phyloP scores from a whole-genome alignment of 495 filamentous ascomycete species.

The Pyrenula aspistea region DNA sequence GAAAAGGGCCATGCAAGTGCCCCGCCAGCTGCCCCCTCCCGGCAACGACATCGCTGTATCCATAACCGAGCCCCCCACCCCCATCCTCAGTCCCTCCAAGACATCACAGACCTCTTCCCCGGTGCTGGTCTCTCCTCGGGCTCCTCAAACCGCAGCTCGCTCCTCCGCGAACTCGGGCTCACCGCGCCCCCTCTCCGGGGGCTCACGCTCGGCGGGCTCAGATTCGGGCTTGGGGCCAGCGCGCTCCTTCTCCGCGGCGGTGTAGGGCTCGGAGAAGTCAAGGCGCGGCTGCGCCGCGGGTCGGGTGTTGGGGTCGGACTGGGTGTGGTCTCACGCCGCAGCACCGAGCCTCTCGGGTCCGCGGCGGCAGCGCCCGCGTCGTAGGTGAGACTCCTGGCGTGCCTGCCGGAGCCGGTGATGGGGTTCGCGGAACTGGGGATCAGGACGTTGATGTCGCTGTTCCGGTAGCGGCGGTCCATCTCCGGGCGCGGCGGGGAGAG shows the following conservation, averaged over 20 bases:
- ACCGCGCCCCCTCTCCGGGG: neutral
- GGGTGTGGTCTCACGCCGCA: neutral
- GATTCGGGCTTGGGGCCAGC: neutral
- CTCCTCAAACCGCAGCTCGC: neutral
- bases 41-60: too few species aligned
- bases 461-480: neutral
- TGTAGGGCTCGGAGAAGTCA: too few species aligned
- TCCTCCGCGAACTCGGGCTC: neutral
- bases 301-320: neutral
- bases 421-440: neutral
- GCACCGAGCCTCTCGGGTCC: neutral
- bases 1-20: too few species aligned
- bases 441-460: neutral
- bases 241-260: neutral
- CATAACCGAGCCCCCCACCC: neutral
- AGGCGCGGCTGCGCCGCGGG: neutral
- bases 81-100: neutral
- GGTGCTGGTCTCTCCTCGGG: neutral
- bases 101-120: neutral
- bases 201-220: neutral
- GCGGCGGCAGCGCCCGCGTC: too few species aligned
- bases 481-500: neutral
- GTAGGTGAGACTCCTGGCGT: neutral
- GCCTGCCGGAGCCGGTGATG: too few species aligned
- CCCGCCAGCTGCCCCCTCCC: too few species aligned